Percentiles rank a stretch among this genome's conserved stretches.
These are phyloP conservation scores for Linnemannia hyalina DNA, from an alignment of 192 early-diverging fungal genomes.

Conservation along the genomic window DNA sequence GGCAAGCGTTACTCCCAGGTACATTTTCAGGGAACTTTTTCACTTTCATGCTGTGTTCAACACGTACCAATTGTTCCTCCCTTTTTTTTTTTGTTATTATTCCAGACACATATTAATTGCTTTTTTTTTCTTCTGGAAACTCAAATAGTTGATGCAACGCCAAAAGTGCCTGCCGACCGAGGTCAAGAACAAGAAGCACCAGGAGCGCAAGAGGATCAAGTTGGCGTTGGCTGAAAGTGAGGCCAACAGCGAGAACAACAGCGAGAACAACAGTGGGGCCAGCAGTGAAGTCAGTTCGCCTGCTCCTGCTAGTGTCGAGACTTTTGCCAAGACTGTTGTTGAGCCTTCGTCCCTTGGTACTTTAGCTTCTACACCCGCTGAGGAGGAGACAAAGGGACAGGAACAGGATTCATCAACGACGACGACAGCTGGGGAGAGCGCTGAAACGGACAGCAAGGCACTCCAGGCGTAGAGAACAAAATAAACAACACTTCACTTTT, in stretches of 20 bases:
- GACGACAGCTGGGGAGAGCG: too few species aligned
- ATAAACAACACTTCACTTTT: too few species aligned
- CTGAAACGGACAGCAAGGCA: not conserved
- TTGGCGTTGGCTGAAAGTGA: constrained; percentile 17
- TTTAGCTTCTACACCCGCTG: not conserved
- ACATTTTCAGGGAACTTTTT: not conserved
- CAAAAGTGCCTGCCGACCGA: constrained; percentile 51
- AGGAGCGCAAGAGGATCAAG: constrained; percentile 42
- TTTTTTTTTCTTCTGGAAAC: not conserved
- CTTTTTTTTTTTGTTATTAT: too few species aligned
- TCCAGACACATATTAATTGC: not conserved
- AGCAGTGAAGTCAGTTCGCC: constrained; percentile 39
- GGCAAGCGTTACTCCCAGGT: constrained; percentile 49
- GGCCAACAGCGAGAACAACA: constrained; percentile 28
- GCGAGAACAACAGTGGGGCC: constrained; percentile 1
- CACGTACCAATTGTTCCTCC: not conserved
- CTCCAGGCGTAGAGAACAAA: too few species aligned
- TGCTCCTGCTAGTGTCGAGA: not conserved
- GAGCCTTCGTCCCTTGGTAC: not conserved
- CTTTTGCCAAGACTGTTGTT: not conserved
- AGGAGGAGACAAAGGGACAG: not conserved
- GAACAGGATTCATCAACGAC: not conserved
- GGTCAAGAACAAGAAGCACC: constrained; percentile 38
- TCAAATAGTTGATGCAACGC: constrained; percentile 42
- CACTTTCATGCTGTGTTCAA: too few species aligned